Conservation (phyloP, 1,139 yeast genomes). For the Wickerhamomyces sp. region DNA sequence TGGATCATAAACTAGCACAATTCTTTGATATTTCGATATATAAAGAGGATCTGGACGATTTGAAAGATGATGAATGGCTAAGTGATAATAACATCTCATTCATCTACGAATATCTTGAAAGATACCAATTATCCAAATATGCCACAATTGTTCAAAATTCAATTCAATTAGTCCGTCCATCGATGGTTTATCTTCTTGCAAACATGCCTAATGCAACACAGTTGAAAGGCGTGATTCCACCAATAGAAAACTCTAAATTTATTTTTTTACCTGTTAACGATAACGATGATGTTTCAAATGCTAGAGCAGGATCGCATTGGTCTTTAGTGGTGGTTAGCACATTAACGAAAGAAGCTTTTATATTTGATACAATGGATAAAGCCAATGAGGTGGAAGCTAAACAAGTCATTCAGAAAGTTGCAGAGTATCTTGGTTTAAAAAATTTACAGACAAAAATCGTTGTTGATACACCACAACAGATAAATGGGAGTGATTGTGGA, state of each 20-base stretch:
- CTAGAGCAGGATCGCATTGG: slow-evolving; percentile 56
- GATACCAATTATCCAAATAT: slow-evolving; percentile 23
- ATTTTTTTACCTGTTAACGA: slow-evolving; percentile 50
- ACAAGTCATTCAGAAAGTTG: slow-evolving; percentile 29
- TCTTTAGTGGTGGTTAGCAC: slow-evolving; percentile 40
- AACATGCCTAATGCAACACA: slow-evolving; percentile 26
- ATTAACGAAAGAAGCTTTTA: slow-evolving; percentile 32
- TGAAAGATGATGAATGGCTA: slow-evolving; percentile 60
- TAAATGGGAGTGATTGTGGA: slow-evolving; percentile 76
- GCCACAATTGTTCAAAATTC: slow-evolving; percentile 15
- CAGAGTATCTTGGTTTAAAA: slow-evolving; percentile 24
- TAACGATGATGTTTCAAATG: slow-evolving; percentile 39
- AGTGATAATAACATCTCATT: slow-evolving; percentile 67
- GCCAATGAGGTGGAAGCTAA: slow-evolving; percentile 36
- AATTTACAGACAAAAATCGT: slow-evolving; percentile 23
- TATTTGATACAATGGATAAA: slow-evolving; percentile 42
- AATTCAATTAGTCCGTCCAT: slow-evolving; percentile 33
- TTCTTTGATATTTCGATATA: slow-evolving; percentile 40
- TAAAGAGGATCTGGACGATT: slow-evolving; percentile 39
- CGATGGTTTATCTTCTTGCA: slow-evolving; percentile 34
- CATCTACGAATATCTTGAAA: slow-evolving; percentile 53
- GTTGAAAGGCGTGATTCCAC: slow-evolving; percentile 38
- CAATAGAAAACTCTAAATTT: slow-evolving; percentile 34
- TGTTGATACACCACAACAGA: slow-evolving; percentile 62
- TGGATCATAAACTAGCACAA: slow-evolving; percentile 21